Base-by-base conservation (phyloP, 495 filamentous ascomycete species). In the Trichoderma asperelloides region DNA sequence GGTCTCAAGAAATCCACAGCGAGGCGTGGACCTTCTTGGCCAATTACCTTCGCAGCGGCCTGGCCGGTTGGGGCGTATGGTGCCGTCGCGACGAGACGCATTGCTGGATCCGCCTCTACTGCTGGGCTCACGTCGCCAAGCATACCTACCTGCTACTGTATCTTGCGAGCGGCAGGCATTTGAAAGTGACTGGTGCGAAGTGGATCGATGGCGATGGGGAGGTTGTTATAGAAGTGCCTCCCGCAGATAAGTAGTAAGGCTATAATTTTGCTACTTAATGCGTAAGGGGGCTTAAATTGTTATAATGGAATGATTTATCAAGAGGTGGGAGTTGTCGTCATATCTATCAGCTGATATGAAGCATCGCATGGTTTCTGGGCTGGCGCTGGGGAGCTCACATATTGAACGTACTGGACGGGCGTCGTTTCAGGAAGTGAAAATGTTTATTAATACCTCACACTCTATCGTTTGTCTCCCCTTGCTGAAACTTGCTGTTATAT, bases 51-150 rank as follows among this genome's bases (percentile, higher is more conserved):
- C 77, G 77, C 2, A 79, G 79, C 21, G 87, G 84, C 0, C 71
- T 78, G 23, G 88, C 87, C 0, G 90, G 90, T 0, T 92, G 89
- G 88, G 89, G 88, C 0, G 81, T 90, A 0, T 84, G 82, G 67
- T 78, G 79, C 45, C 64, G 33, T 62, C 75, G 77, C 21, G 75
- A 79, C 39, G 21, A 37, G 12, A 70, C 70, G 0, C 76, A 88
- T 51, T 55, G 51, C 23, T 71, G 70, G 68, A 57, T 83, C 5
- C 82, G 85, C 45, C 74, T 90, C 0, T 91, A 86, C 68, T 87
- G 88, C 66, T 93, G 87, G 85, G 90, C 89, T 0, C 77, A 81
- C 27, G 76, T 88, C 5, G 82, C 83, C 1, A 76, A 79, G 40
- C 85, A 92, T 70, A 74, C 90, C 43, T 91, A 88, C 69, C 71